Base-by-base conservation (phyloP, 352 stramenopile genomes). In the Thraustochytrium sp. region DNA sequence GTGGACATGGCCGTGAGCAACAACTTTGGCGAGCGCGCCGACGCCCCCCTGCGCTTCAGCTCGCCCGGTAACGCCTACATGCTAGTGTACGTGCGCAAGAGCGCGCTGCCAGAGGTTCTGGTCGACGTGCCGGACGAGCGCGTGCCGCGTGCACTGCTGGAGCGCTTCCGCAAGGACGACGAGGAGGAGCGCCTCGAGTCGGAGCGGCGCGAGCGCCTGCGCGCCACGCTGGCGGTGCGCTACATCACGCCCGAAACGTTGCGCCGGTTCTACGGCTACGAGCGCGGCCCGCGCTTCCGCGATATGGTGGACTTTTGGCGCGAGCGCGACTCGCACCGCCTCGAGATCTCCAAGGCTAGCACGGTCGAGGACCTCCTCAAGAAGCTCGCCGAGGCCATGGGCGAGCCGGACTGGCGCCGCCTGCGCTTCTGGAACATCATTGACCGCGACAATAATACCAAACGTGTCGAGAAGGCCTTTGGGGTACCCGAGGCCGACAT, bases 41-140 rank as follows among this genome's bases (percentile, higher is more conserved):
- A 31, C 18, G 34, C 77, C 18, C 21, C 8, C 48, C 11, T 29
- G 31, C 49, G 29, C 11, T 46, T 37, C 37, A 80, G 9, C n/a
- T 5, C 9, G 18, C 61, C 21, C 1, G 61, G 55, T 11, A 84
- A 84, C 29, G 75, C 75, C 0, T 84, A 84, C 40, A 84, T 84
- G 75, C 46, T 84, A 8, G 75, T 84, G 9, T 84, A 84, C 3
- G 26, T 84, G 13, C 75, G 40, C 26, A 54, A 68, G 13, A 37
- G 59, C 38, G 1, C 31, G 23, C 61, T 84, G 8, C 4, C 3
- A 11, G 68, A 80, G 13, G 53, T 80, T 36, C 49, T 80, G 16
- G 37, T 77, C 9, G 65, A 55, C 34, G 44, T 72, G 26, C 68
- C 68, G 1, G 68, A 68, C 2, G 31, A 46, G 23, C 46, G 44